These are phyloP conservation scores for Boletus rex-veris DNA, from an alignment of 768 basidiomycete species.

Conservation along the genomic window DNA sequence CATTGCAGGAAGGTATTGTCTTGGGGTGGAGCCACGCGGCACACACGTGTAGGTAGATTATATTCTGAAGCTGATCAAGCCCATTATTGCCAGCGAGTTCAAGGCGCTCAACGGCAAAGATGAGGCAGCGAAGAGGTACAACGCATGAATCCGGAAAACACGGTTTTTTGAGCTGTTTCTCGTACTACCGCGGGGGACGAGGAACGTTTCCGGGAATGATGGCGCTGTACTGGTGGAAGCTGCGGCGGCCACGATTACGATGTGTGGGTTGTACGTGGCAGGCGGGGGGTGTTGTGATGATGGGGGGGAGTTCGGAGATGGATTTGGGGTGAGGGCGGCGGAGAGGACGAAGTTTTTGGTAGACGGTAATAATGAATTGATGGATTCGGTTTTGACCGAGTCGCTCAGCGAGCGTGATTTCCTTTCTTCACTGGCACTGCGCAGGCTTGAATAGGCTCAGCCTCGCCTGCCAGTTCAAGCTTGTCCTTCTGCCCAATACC, in stretches of 20 bases:
- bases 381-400: constrained; percentile 29
- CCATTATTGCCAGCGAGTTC: not conserved
- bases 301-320: constrained; percentile 5
- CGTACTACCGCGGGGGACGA: not conserved
- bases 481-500: constrained; percentile 7
- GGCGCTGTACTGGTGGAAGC: too few relatives aligned
- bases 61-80: not conserved
- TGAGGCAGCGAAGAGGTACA: not conserved
- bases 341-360: not conserved
- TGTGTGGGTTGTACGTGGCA: not conserved
- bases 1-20: not conserved
- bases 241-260: too few relatives aligned
- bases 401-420: constrained; percentile 19
- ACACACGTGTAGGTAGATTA: not conserved
- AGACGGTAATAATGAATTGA: too few relatives aligned
- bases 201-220: too few relatives aligned
- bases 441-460: constrained; percentile 23
- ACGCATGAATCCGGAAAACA: constrained; percentile 1
- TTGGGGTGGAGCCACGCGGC: constrained; percentile 3
- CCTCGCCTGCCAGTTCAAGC: constrained; percentile 22
- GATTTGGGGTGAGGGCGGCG: constrained; percentile 11
- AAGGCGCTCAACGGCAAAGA: not conserved
- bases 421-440: constrained; percentile 23
- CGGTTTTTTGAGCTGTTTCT: constrained; percentile 25
- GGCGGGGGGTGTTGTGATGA: constrained; percentile 7